A percentile compares a stretch with the other conserved stretches of the same genome.
Evolutionary conservation across 2,329 filamentous ascomycete genomes (phyloP).

Genomic region (Zalaria sp.): DNA sequence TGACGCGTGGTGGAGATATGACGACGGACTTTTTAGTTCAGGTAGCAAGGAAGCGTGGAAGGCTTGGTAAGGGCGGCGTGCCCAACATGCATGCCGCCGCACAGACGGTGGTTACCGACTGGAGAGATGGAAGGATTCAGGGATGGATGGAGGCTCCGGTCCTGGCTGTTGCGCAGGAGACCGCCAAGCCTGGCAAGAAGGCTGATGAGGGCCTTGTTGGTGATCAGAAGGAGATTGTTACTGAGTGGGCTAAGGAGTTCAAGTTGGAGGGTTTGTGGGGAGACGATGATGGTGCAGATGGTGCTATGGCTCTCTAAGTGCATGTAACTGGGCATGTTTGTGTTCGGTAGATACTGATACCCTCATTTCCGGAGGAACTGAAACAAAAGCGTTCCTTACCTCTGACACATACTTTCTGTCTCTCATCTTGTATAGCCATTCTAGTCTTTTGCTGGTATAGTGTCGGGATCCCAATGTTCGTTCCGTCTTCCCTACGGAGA

Average conservation of each 20-base stretch:
- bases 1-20: slow-evolving; percentile 53
- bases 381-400: no score
- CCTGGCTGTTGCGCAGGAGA: slow-evolving; percentile 3
- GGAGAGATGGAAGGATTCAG: slow-evolving; percentile 8
- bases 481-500: no score
- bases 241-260: slow-evolving; percentile 8
- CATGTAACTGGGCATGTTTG: no score
- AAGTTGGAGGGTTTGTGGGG: slow-evolving; percentile 75
- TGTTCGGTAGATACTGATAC: no score
- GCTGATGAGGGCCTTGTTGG: slow-evolving; percentile 3
- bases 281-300: slow-evolving; percentile 32
- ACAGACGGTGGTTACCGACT: slow-evolving; percentile 90
- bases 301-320: no score
- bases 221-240: slow-evolving; percentile 8
- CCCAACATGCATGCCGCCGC: slow-evolving; percentile 81
- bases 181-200: slow-evolving; percentile 1
- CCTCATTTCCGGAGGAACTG: no score
- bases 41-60: slow-evolving; percentile 82
- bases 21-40: slow-evolving; percentile 90
- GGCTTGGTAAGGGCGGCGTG: slow-evolving; percentile 76
- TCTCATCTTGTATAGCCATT: no score
- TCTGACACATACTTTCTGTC: no score
- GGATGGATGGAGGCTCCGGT: slow-evolving; percentile 8
- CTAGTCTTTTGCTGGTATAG: no score
- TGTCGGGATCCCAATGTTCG: no score